Percentiles rank a stretch among this genome's conserved stretches.
Evolutionary conservation across 371 early-diverging fungal species (phyloP).

Genomic region (Mucor plumbeus): DNA sequence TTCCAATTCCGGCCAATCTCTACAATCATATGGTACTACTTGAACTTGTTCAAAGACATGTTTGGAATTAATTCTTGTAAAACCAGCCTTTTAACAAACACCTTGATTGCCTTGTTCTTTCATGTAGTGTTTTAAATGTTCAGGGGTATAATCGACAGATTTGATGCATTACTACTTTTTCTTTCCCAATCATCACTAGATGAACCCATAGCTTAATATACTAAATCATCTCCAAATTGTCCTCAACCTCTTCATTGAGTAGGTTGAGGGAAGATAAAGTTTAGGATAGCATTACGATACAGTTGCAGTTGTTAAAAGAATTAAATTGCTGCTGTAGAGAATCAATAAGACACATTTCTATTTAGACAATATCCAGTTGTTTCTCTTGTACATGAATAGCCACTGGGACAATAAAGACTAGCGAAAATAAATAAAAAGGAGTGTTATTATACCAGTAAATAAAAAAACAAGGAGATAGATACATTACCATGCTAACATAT

Average conservation of each 20-base stretch:
- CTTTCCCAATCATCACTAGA: neutral
- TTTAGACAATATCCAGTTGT: constrained; percentile 18
- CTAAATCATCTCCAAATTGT: neutral
- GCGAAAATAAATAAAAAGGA: neutral
- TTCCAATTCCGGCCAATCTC: neutral
- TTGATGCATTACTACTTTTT: neutral
- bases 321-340: neutral
- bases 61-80: neutral
- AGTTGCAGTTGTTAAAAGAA: neutral
- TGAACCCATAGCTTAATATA: neutral
- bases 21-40: neutral
- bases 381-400: constrained; percentile 5
- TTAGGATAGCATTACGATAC: neutral
- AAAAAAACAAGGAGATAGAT: neutral
- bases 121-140: neutral
- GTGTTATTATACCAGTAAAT: neutral
- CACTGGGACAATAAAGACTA: constrained; percentile 17
- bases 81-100: neutral
- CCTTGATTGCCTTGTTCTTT: neutral
- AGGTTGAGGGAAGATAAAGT: neutral
- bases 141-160: neutral
- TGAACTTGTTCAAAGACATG: constrained; percentile 4
- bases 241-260: neutral
- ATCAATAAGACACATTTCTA: constrained; percentile 17
- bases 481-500: constrained; percentile 8